phyloP scores from a whole-genome alignment of 106 monocot genomes.

The Alisma plantagoaquatica region DNA sequence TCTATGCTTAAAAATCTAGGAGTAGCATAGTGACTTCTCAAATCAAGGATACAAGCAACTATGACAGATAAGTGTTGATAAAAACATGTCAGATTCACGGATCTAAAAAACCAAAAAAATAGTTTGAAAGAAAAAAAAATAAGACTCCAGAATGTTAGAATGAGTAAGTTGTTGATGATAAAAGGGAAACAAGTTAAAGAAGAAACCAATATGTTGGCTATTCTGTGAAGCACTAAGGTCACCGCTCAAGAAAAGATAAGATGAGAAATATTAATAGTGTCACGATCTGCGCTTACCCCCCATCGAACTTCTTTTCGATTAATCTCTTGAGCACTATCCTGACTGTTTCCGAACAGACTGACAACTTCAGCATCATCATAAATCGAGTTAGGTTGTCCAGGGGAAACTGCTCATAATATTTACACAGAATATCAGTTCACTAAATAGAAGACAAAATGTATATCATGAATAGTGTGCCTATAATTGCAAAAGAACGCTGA shows the following conservation, averaged over 20 bases:
- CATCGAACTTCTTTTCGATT: conserved; percentile 95
- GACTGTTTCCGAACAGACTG: conserved; percentile 50
- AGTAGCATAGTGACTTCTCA: no score
- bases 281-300: conserved; percentile 59
- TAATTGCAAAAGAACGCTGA: no score
- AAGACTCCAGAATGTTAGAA: not conserved
- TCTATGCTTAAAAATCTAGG: no score
- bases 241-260: no score
- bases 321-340: conserved; percentile 71
- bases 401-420: no score
- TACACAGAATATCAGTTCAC: no score
- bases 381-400: conserved; percentile 74
- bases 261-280: no score
- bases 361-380: conserved; percentile 75
- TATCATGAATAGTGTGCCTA: no score
- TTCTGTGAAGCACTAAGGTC: no score
- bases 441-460: no score
- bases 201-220: not conserved
- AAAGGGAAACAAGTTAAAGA: not conserved
- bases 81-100: not conserved
- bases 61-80: not conserved
- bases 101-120: not conserved
- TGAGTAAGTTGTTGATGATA: not conserved
- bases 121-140: not conserved
- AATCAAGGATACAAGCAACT: no score